Evolutionary conservation across 1,284 basidiomycete genomes (phyloP).

Genomic region (Cutaneotrichosporon daszewskae): DNA sequence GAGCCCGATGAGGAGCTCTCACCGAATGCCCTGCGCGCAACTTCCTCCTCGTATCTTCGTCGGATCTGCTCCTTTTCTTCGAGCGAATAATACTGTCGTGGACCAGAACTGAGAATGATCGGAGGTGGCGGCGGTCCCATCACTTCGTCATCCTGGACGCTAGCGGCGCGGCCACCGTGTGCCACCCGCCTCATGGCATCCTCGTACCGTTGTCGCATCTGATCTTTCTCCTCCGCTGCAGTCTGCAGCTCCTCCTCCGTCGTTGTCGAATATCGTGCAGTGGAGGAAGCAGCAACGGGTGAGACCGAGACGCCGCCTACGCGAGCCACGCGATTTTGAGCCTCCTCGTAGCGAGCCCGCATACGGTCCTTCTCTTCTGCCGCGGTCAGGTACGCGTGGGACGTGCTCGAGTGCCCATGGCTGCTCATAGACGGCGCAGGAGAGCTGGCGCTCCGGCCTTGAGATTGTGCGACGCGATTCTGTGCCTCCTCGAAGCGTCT

Average conservation of each 20-base stretch:
- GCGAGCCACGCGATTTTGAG: conserved; percentile 6
- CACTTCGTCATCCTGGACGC: too few relatives aligned
- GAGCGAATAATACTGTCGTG: too few relatives aligned
- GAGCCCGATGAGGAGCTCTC: neutral
- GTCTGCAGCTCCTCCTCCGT: conserved; percentile 4
- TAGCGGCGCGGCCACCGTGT: too few relatives aligned
- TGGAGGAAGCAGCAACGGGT: neutral
- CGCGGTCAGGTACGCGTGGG: conserved; percentile 19
- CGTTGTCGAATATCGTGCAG: neutral
- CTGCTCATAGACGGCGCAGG: too few relatives aligned
- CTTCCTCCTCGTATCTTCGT: conserved; percentile 30
- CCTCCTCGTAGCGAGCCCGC: conserved; percentile 30
- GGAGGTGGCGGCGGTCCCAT: too few relatives aligned
- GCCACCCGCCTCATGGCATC: conserved; percentile 51
- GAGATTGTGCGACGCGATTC: neutral
- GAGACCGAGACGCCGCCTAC: neutral
- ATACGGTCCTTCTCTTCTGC: conserved; percentile 34
- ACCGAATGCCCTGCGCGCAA: conserved; percentile 9
- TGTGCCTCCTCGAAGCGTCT: conserved; percentile 28
- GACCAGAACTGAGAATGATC: too few relatives aligned
- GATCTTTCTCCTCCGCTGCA: conserved; percentile 20
- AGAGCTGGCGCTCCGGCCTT: too few relatives aligned
- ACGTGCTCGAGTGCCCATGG: too few relatives aligned
- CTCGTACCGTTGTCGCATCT: conserved; percentile 20
- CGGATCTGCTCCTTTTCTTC: conserved; percentile 23